Evolutionary conservation across 208 protist species (phyloP).

Genomic region (Trypanosoma cruzi): DNA sequence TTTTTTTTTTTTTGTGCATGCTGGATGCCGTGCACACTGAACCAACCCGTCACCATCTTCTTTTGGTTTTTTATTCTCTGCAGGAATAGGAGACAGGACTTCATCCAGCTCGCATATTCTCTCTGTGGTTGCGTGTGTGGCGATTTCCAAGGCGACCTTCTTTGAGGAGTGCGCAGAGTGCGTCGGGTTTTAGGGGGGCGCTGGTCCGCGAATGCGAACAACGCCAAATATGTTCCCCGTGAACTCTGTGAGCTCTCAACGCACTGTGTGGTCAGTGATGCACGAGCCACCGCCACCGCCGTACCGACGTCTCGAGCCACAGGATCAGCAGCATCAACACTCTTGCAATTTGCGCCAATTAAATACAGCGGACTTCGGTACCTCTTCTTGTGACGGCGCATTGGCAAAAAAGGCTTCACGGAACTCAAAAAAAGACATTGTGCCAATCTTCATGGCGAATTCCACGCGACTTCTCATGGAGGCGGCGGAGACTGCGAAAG

Average conservation of each 20-base stretch:
- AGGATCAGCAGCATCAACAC: neutral
- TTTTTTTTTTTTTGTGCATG: too few species aligned
- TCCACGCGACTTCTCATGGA: neutral
- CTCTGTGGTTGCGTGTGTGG: too few species aligned
- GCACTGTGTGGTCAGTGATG: slow-evolving; percentile 29
- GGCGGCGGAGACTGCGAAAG: neutral
- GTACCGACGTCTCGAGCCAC: slow-evolving; percentile 6
- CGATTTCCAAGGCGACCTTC: too few species aligned
- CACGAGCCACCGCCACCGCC: slow-evolving; percentile 15
- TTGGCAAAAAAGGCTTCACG: neutral
- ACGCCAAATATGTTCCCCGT: neutral
- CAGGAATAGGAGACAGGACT: too few species aligned
- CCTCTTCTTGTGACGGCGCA: neutral
- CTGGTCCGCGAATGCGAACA: too few species aligned
- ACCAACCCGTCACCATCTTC: too few species aligned
- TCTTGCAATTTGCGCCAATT: neutral
- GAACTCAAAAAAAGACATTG: neutral
- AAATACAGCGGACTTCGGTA: neutral
- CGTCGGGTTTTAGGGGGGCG: too few species aligned
- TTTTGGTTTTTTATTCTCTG: too few species aligned
- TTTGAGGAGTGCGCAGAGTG: too few species aligned
- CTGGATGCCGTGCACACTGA: too few species aligned
- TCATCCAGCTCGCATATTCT: too few species aligned
- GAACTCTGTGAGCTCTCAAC: neutral
- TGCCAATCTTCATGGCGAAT: neutral